Evolutionary conservation across 2,329 filamentous ascomycete species (phyloP), one percentile per base, ranked within the genome.

Genomic region (Lachnellula subtilissima): DNA sequence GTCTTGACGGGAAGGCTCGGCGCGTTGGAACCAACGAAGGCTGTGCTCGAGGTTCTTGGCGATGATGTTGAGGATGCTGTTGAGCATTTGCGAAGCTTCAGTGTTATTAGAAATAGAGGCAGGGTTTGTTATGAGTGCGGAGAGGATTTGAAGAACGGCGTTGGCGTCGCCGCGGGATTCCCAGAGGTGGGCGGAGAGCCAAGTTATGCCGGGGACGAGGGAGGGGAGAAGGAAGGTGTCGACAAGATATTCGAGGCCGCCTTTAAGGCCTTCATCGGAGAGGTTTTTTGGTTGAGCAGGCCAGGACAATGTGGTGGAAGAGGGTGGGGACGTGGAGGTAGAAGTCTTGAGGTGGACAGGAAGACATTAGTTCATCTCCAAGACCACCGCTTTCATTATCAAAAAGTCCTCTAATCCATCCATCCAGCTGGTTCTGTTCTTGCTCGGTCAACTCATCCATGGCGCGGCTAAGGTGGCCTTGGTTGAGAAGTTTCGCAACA

Each of bases 191-290:
- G 85, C 82, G 1, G 84, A 79, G 57, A 94, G 78, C 75, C 88
- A 93, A 2, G 80, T 78, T 14, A 93, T 80, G 0, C 87, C 88
- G 5, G 86, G 84, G 2, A 93, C 83, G 0, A 94, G 77, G 0
- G 88, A 88, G 0, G 90, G 89, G n/a, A 93, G 74, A 2, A 94
- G 73, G 61, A 92, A 92, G 0, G 89, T 88, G 62, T 92, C 88
- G 3, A 91, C 84, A 11, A 94, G 77, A 66, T 91, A 91, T 72
- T 93, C 89, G 6, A 94, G 75, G 1, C 89, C 90, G 12, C 83
- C 82, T 69, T 87, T 90, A 0, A 94, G 77, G 37, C 79, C 82
- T 40, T 91, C 86, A 46, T 90, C 82, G 1, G 80, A 80, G 4
- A 95, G 71, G 42, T 82, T 77, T 5, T 5, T 84, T 84, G 1